phyloP scores from a whole-genome alignment of 495 filamentous ascomycete genomes.

The Penicillium atrosanguineum region DNA sequence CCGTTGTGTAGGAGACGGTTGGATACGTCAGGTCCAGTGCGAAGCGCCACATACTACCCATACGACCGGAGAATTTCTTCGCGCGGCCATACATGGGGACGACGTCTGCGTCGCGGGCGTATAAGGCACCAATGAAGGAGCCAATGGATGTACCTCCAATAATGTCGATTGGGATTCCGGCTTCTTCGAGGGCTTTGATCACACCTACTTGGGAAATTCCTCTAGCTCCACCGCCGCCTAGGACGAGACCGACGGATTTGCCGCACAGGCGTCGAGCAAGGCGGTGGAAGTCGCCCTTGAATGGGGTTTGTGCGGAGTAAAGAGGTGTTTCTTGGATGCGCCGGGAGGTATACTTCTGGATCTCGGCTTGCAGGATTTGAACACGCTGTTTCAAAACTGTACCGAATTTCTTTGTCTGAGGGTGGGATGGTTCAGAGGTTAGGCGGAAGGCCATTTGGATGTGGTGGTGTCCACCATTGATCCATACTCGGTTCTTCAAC shows the following conservation, averaged over 20 bases:
- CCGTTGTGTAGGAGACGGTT: conserved; percentile 91
- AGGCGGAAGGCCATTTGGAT: conserved; percentile 91
- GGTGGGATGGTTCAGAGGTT: conserved; percentile 72
- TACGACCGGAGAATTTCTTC: conserved; percentile 94
- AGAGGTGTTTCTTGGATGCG: conserved; percentile 81
- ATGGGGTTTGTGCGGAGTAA: conserved; percentile 86
- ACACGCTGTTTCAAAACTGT: conserved; percentile 89
- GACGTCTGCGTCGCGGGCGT: conserved; percentile 93
- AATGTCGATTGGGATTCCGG: conserved; percentile 94
- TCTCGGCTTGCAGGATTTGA: conserved; percentile 92
- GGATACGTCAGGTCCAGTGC: conserved; percentile 95
- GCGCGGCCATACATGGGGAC: conserved; percentile 95
- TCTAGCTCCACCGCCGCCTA: conserved; percentile 89
- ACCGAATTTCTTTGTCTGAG: conserved; percentile 73
- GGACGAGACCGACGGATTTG: conserved; percentile 89
- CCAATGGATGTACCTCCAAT: conserved; percentile 96
- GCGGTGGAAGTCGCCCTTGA: conserved; percentile 95
- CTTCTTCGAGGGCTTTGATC: conserved; percentile 92
- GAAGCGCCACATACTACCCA: conserved; percentile 97
- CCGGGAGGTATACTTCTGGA: conserved; percentile 93
- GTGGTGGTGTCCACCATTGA: conserved; percentile 98
- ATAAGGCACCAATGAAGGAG: conserved; percentile 93
- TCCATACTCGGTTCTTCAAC: conserved; percentile 93
- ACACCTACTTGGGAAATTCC: conserved; percentile 91
- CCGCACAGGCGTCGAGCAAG: conserved; percentile 88